Evolutionary conservation across 345 rosid species (phyloP), one percentile per base, ranked within the genome.

Genomic region (Brassica nigra): DNA sequence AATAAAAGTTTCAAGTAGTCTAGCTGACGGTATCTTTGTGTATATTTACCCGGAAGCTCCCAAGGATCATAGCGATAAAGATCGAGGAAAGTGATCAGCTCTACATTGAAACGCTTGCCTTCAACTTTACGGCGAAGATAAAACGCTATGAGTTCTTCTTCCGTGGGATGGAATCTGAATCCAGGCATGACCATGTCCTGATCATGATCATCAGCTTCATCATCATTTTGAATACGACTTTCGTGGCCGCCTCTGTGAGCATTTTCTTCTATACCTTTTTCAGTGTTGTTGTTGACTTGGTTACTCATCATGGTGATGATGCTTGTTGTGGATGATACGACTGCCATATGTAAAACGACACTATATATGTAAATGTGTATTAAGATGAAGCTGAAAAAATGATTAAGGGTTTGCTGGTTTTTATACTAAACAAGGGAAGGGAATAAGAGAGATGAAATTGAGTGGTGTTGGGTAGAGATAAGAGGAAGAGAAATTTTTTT

Each of bases 81-180:
- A 86, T 96, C 99, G 58, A 96, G 92, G 84, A 93, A 96, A 85
- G 99, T 91, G 69, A 96, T 93, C 87, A 96, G 97, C 78, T 96
- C 99, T 20, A 93, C 97, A 36, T 93, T 93, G 87, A 96, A 96
- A 37, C 91, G 97, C 78, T 96, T 96, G 87, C 99, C 99, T 91
- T 96, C 97, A 0, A 96, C 97, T 90, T 96, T 96, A 81, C 99
- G 97, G 86, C 99, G 97, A 84, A 96, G 99, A 89, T 96, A 96
- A 86, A 96, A 96, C 86, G 93, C 97, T 1, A 96, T 95, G 3
- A 96, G 97, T 70, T 96, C 99, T 86, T 96, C 99, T 85, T 96
- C 99, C 0, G 98, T 95, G 2, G 99, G 99, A 68, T 93, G 99
- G 88, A 95, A 95, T 2, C 99, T 86, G 83, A 95, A 95, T 3